These are phyloP conservation scores for Russula sp. DNA, from an alignment of 768 basidiomycete genomes.

Conservation along the genomic window DNA sequence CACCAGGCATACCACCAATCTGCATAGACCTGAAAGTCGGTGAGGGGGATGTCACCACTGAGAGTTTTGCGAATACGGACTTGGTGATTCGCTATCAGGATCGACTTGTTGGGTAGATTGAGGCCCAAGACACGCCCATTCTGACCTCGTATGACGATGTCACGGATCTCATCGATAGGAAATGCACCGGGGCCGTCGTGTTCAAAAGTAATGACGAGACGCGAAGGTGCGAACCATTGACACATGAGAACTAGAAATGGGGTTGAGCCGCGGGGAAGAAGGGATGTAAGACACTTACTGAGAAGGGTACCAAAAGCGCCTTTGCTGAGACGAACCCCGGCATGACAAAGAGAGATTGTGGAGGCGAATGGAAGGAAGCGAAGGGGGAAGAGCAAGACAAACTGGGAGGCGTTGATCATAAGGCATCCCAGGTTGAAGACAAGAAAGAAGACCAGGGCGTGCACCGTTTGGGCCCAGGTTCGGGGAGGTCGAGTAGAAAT, in stretches of 20 bases:
- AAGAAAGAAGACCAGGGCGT: slow-evolving; percentile 45
- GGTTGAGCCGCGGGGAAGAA: background rate
- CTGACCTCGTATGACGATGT: slow-evolving; percentile 47
- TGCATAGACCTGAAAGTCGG: slow-evolving; percentile 48
- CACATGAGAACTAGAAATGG: slow-evolving; percentile 57
- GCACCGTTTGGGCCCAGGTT: slow-evolving; percentile 45
- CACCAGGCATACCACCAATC: slow-evolving; percentile 90
- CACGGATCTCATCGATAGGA: slow-evolving; percentile 49
- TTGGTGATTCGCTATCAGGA: slow-evolving; percentile 92
- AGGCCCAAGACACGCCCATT: slow-evolving; percentile 52
- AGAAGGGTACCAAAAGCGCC: slow-evolving; percentile 71
- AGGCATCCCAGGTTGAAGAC: slow-evolving; percentile 59
- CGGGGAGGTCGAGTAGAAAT: slow-evolving; percentile 46
- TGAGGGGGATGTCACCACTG: background rate
- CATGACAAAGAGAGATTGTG: slow-evolving; percentile 51
- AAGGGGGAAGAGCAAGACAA: slow-evolving; percentile 62
- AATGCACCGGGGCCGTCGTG: slow-evolving; percentile 58
- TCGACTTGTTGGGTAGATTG: slow-evolving; percentile 68
- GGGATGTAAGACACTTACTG: slow-evolving; percentile 37
- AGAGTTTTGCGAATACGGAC: slow-evolving; percentile 31
- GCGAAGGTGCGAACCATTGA: slow-evolving; percentile 77
- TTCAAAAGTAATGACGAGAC: slow-evolving; percentile 66
- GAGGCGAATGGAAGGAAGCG: slow-evolving; percentile 52
- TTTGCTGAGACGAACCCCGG: slow-evolving; percentile 74
- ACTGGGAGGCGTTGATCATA: slow-evolving; percentile 66